Evolutionary conservation across 2,329 filamentous ascomycete species (phyloP).

Genomic region (Orbilia javanica): DNA sequence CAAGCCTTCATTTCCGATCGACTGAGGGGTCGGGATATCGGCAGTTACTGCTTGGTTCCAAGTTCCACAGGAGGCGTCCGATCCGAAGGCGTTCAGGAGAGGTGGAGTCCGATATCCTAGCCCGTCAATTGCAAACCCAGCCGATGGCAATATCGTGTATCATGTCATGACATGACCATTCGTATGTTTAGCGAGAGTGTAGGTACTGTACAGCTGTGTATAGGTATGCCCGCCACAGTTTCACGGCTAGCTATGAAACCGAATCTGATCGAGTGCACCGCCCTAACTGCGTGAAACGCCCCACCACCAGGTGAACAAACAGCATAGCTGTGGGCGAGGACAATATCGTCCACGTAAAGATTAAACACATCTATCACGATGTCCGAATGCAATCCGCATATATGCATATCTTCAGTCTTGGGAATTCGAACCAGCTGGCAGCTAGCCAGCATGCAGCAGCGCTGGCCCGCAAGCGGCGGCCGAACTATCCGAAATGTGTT

Average conservation of each 20-base stretch:
- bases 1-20: slow-evolving; percentile 3
- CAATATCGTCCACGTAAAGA: background rate
- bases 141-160: background rate
- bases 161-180: background rate
- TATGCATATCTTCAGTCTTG: background rate
- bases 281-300: background rate
- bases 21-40: slow-evolving; percentile 3
- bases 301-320: background rate
- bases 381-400: background rate
- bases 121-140: background rate
- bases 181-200: no score
- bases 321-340: background rate
- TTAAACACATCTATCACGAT: background rate
- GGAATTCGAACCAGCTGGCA: no score
- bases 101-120: slow-evolving; percentile 2
- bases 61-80: slow-evolving; percentile 5
- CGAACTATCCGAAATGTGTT: slow-evolving; percentile 55
- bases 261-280: background rate
- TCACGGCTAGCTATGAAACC: background rate
- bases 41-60: background rate
- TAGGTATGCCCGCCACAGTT: background rate
- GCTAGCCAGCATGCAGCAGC: slow-evolving; percentile 6
- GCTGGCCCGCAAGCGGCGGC: no score
- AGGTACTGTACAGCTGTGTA: background rate
- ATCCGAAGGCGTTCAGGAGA: background rate